Base-by-base conservation (phyloP, 805 yeast species). In the Nakazawaea wyomingensis region DNA sequence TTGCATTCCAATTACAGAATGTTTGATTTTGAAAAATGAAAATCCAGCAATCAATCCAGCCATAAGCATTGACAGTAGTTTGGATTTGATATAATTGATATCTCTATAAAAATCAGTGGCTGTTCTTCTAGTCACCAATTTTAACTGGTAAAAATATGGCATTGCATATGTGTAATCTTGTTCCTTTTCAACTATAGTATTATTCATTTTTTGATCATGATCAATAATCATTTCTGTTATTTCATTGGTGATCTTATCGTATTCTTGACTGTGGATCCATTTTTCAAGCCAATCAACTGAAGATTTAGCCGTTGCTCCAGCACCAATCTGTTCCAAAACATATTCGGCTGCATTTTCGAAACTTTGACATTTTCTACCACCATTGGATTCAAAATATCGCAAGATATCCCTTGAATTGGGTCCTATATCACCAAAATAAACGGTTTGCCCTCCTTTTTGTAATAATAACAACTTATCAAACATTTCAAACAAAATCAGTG, bases 351-450 rank as follows among this genome's bases (percentile, higher is more conserved):
- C 32, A 29, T 29, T 29, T 29, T 29, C 32, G 13, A 7, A 11
- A 6, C 14, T n/a, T 6, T 29, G 89, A 65, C 90, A 84, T 43
- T 67, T 65, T 19, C 70, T 73, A 34, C 89, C 77, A 42, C 88
- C 89, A 50, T 82, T 61, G 4, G 59, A 57, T 59, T 83, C 88
- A 54, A 84, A 82, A 60, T 84, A 85, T 44, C 68, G 59, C 36
- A 80, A 74, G 60, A 85, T 67, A 3, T 79, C 67, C 29, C 52
- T 45, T 39, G 85, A 82, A 56, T 77, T 75, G 47, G 71, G 67
- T 50, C 93, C 93, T 53, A 84, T 77, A 49, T 83, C 89, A 53
- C 95, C 95, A 58, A 83, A 85, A 61, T 85, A 85, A 26, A 82
- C 91, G 49, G 90, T 85, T 54, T 72, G 67, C 50, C 95, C 95